These are phyloP conservation scores for Penicillium thymicola DNA, from an alignment of 2,329 filamentous ascomycete species.

Conservation along the genomic window DNA sequence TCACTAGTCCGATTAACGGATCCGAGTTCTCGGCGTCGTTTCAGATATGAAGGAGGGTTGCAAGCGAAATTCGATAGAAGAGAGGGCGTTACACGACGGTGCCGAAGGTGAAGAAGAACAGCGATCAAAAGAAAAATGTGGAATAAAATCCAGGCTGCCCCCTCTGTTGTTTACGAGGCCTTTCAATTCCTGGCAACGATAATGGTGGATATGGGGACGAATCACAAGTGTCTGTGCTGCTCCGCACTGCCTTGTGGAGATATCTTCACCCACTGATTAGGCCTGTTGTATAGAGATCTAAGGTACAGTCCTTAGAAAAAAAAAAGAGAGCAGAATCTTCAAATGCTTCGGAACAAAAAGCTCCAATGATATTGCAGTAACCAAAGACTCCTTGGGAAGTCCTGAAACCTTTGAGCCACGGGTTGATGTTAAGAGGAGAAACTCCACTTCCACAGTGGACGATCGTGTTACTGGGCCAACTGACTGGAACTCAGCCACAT, in stretches of 20 bases:
- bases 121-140: not conserved
- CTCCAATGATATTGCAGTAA: slow-evolving; percentile 4
- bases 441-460: not conserved
- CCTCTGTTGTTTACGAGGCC: slow-evolving; percentile 24
- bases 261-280: slow-evolving; percentile 1
- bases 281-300: not conserved
- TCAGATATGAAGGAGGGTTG: slow-evolving; percentile 13
- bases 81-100: slow-evolving; percentile 7
- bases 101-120: slow-evolving; percentile 1
- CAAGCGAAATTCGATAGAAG: slow-evolving; percentile 8
- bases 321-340: not conserved
- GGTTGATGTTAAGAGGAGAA: not conserved
- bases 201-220: slow-evolving; percentile 16
- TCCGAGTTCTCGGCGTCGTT: slow-evolving; percentile 21
- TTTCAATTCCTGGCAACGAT: slow-evolving; percentile 18
- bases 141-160: slow-evolving; percentile 6
- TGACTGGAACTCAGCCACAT: slow-evolving; percentile 3
- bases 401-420: slow-evolving; percentile 8
- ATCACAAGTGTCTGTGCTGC: slow-evolving; percentile 16
- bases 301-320: not conserved
- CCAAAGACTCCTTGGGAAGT: not conserved
- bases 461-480: slow-evolving; percentile 11
- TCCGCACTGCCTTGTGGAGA: slow-evolving; percentile 15
- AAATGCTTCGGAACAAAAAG: not conserved
- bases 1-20: slow-evolving; percentile 16